Percentiles rank a stretch among this genome's conserved stretches.
These are phyloP conservation scores for Boletus edulis DNA, from an alignment of 768 basidiomycete genomes.

Conservation along the genomic window DNA sequence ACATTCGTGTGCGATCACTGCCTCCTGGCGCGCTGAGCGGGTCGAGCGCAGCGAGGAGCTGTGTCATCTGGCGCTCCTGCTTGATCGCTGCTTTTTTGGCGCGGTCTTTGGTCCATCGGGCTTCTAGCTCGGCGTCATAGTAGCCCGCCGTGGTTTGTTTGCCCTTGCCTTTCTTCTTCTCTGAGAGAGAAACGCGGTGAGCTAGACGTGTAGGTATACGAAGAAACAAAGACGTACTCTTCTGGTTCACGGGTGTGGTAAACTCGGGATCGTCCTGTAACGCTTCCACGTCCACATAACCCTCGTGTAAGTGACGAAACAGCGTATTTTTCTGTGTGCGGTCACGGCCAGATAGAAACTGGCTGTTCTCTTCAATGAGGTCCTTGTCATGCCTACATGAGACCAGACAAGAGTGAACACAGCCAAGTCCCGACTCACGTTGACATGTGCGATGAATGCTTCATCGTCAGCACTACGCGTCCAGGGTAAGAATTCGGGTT, in stretches of 20 bases:
- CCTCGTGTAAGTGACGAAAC: constrained; percentile 61
- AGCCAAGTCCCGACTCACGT: constrained; percentile 39
- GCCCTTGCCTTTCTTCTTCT: constrained; percentile 33
- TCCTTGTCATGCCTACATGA: constrained; percentile 50
- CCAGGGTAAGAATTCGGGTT: constrained; percentile 16
- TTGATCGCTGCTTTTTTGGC: constrained; percentile 79
- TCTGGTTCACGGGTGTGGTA: constrained; percentile 32
- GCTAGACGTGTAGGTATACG: neutral
- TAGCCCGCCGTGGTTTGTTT: constrained; percentile 9
- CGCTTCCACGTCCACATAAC: constrained; percentile 40
- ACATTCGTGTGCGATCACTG: constrained; percentile 19
- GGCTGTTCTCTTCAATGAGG: constrained; percentile 57
- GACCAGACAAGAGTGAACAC: neutral
- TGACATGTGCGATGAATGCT: constrained; percentile 49
- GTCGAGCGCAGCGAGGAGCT: constrained; percentile 57
- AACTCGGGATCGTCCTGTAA: constrained; percentile 25
- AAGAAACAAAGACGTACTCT: constrained; percentile 41
- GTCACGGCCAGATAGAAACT: constrained; percentile 42
- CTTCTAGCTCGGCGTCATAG: constrained; percentile 56
- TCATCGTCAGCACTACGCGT: constrained; percentile 57
- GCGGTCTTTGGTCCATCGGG: constrained; percentile 80
- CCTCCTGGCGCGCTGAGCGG: constrained; percentile 40
- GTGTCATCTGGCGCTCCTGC: constrained; percentile 54
- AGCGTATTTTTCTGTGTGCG: constrained; percentile 52
- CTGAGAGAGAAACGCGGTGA: neutral